Percentiles rank a stretch among this genome's conserved stretches.
phyloP scores from a whole-genome alignment of 2,329 filamentous ascomycete species.

The Hypocrella siamensis region DNA sequence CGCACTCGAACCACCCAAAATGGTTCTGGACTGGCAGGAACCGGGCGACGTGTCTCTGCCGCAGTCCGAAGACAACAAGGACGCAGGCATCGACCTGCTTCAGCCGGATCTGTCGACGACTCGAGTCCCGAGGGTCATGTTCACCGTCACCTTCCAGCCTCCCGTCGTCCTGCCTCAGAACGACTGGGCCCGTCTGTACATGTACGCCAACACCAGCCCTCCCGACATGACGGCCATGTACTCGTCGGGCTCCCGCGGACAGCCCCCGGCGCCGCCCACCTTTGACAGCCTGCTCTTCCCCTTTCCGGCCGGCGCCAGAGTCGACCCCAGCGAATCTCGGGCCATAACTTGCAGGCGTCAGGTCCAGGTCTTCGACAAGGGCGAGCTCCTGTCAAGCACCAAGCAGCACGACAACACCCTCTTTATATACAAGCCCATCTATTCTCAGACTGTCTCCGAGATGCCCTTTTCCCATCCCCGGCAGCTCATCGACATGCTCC shows the following conservation, averaged over 20 bases:
- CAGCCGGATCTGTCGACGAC: constrained; percentile 26
- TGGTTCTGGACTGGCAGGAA: constrained; percentile 54
- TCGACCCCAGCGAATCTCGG: constrained; percentile 42
- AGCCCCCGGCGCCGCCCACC: constrained; percentile 20
- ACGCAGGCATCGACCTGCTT: constrained; percentile 36
- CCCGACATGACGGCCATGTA: constrained; percentile 19
- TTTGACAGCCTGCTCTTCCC: constrained; percentile 46
- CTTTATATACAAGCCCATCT: constrained; percentile 58
- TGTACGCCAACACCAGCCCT: constrained; percentile 32
- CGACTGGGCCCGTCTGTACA: constrained; percentile 46
- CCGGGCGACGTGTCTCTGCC: constrained; percentile 48
- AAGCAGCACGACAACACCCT: constrained; percentile 42
- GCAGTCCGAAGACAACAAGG: constrained; percentile 26
- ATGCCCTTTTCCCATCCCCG: constrained; percentile 66
- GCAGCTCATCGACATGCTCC: constrained; percentile 61
- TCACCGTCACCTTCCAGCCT: constrained; percentile 60
- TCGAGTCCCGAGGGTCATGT: constrained; percentile 55
- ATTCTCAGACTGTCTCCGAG: constrained; percentile 48
- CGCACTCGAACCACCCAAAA: constrained; percentile 23
- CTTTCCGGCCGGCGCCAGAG: constrained; percentile 26
- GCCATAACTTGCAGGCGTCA: constrained; percentile 33
- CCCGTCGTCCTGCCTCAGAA: constrained; percentile 53
- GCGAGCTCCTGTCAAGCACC: constrained; percentile 12
- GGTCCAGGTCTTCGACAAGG: constrained; percentile 25
- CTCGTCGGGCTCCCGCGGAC: constrained; percentile 14